These are phyloP conservation scores for Penicillium sclerotiorum DNA, from an alignment of 2,329 filamentous ascomycete genomes.

Conservation along the genomic window DNA sequence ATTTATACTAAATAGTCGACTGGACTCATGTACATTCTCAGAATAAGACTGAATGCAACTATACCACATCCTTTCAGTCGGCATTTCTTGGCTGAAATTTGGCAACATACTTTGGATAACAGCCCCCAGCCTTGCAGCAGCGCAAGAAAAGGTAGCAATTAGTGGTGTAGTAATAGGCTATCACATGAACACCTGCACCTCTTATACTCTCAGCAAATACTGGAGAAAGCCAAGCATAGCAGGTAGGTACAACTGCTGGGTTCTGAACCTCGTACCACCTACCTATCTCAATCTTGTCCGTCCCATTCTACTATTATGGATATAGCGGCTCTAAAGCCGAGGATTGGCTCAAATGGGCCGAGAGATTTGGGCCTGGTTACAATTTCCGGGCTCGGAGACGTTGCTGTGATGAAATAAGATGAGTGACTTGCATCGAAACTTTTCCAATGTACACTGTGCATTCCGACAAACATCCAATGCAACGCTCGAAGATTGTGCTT, in stretches of 20 bases:
- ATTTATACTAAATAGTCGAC: not conserved
- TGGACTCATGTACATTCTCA: not conserved
- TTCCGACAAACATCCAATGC: constrained; percentile 17
- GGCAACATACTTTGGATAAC: not conserved
- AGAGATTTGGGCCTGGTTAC: constrained; percentile 5
- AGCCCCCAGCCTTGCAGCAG: not conserved
- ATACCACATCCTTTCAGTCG: not conserved
- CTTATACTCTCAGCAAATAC: not conserved
- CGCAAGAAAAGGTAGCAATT: not conserved
- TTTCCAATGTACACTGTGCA: constrained; percentile 10
- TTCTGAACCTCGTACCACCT: not conserved
- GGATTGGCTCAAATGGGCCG: not conserved
- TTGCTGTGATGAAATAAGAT: constrained; percentile 20
- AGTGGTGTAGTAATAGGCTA: not conserved
- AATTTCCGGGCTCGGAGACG: constrained; percentile 17
- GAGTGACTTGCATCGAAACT: constrained; percentile 21
- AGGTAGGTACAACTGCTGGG: no score
- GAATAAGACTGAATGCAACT: not conserved
- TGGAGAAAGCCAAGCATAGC: no score
- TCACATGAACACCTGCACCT: not conserved
- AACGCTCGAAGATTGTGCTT: constrained; percentile 17
- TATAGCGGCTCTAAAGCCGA: not conserved
- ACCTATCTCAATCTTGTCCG: constrained; percentile 15
- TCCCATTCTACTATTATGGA: constrained; percentile 5
- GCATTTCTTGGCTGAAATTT: not conserved